phyloP scores from a whole-genome alignment of 805 yeast species.

The Nakazawaea sp. region DNA sequence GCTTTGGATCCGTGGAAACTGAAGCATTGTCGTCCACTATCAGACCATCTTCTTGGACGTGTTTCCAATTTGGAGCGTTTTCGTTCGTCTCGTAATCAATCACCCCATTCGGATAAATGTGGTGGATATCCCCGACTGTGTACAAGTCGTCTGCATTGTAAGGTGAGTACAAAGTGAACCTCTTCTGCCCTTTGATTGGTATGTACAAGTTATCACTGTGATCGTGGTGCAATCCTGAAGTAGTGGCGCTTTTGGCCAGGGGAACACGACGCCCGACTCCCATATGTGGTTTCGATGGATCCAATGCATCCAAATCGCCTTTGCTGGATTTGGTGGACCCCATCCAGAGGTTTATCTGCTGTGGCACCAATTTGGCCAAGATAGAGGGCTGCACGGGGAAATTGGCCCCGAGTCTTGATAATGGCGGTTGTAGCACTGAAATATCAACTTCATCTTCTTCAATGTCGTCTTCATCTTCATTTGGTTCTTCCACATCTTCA shows the following conservation, averaged over 20 bases:
- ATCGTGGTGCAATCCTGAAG: conserved; percentile 76
- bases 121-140: conserved; percentile 57
- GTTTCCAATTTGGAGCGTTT: conserved; percentile 58
- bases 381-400: conserved; percentile 36
- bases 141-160: conserved; percentile 48
- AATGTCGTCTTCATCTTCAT: too few relatives aligned
- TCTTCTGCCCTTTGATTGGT: conserved; percentile 49
- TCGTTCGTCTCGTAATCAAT: conserved; percentile 53
- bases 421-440: conserved; percentile 44
- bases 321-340: conserved; percentile 27
- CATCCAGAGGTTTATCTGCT: conserved; percentile 73
- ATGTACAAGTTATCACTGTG: conserved; percentile 73
- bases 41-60: conserved; percentile 57
- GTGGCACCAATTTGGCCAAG: conserved; percentile 44
- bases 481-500: conserved; percentile 16
- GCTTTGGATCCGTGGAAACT: conserved; percentile 9
- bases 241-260: conserved; percentile 38
- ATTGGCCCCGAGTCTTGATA: conserved; percentile 23
- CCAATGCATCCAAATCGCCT: conserved; percentile 7
- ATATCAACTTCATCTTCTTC: conserved; percentile 12
- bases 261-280: conserved; percentile 54
- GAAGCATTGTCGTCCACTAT: conserved; percentile 27
- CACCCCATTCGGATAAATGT: conserved; percentile 53
- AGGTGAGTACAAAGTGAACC: conserved; percentile 66
- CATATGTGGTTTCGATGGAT: conserved; percentile 17